Percentiles rank a stretch among this genome's conserved stretches.
phyloP scores from a whole-genome alignment of 352 stramenopile genomes.

The Phytophthora capsici region DNA sequence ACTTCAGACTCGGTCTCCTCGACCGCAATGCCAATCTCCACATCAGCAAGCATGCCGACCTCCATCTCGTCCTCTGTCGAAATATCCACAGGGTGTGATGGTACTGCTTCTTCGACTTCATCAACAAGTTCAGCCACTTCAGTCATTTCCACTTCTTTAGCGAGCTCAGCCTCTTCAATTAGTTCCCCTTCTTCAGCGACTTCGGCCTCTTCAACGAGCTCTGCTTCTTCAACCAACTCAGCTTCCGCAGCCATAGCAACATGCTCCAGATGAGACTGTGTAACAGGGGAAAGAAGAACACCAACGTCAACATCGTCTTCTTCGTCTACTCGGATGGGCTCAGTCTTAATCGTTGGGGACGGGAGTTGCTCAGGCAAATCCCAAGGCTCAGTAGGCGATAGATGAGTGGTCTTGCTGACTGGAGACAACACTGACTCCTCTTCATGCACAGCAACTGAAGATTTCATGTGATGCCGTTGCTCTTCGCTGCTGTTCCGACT shows the following conservation, averaged over 20 bases:
- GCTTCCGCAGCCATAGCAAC: slow-evolving; percentile 18
- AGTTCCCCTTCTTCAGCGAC: slow-evolving; percentile 13
- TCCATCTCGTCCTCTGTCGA: slow-evolving; percentile 35
- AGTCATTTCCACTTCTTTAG: slow-evolving; percentile 22
- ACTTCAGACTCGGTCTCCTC: slow-evolving; percentile 34
- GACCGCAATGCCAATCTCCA: slow-evolving; percentile 40
- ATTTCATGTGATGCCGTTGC: slow-evolving; percentile 9
- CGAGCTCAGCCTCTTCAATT: slow-evolving; percentile 19
- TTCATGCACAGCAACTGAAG: slow-evolving; percentile 21
- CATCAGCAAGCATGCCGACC: slow-evolving; percentile 45
- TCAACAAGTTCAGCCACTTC: slow-evolving; percentile 9
- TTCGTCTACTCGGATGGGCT: slow-evolving; percentile 17
- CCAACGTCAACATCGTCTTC: slow-evolving; percentile 24
- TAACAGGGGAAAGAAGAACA: slow-evolving; percentile 15
- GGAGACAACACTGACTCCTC: slow-evolving; percentile 32
- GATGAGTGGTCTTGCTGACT: slow-evolving; percentile 22
- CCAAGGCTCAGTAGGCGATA: slow-evolving; percentile 44
- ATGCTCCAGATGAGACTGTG: slow-evolving; percentile 14
- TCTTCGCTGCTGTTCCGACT: slow-evolving; percentile 42
- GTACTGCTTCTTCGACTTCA: slow-evolving; percentile 18
- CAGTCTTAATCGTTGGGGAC: slow-evolving; percentile 29
- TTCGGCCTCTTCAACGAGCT: slow-evolving; percentile 19
- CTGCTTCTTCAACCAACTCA: slow-evolving; percentile 19
- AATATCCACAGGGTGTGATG: slow-evolving; percentile 16
- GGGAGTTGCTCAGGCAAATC: slow-evolving; percentile 38